phyloP scores from a whole-genome alignment of 345 rosid species.

The Euphorbia lathyris region DNA sequence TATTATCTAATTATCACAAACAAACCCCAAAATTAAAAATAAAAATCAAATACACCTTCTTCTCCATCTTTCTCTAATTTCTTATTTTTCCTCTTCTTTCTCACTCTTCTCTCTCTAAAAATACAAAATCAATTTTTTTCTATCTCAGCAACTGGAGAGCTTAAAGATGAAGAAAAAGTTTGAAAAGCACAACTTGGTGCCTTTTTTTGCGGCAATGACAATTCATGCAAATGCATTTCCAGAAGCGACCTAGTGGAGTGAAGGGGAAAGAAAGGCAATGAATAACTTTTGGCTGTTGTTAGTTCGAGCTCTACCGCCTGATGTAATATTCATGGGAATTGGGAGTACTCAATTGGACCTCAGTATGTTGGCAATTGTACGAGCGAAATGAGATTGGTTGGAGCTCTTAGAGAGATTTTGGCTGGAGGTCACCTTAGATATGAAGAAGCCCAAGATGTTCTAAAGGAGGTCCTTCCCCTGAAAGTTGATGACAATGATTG shows the following conservation, averaged over 20 bases:
- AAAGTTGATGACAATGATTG: conserved; percentile 39
- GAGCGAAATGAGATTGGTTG: conserved; percentile 89
- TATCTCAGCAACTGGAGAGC: conserved; percentile 65
- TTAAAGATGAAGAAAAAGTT: conserved; percentile 68
- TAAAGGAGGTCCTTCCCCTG: conserved; percentile 83
- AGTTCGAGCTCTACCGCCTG: conserved; percentile 65
- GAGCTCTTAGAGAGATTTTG: conserved; percentile 87
- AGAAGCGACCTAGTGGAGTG: conserved; percentile 91
- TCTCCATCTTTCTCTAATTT: too few species aligned
- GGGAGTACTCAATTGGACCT: conserved; percentile 77
- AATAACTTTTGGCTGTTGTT: conserved; percentile 73
- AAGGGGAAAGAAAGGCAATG: conserved; percentile 80
- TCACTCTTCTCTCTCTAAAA: too few species aligned
- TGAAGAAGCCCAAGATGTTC: conserved; percentile 88
- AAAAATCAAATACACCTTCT: too few species aligned
- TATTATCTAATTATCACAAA: too few species aligned
- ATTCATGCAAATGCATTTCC: conserved; percentile 92
- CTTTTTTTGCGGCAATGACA: conserved; percentile 90
- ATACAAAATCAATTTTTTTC: conserved; percentile 15
- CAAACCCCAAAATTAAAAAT: too few species aligned
- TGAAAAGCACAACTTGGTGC: conserved; percentile 93
- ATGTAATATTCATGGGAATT: conserved; percentile 74
- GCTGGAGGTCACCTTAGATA: conserved; percentile 96
- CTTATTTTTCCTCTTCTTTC: too few species aligned
- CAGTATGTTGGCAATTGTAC: conserved; percentile 65